A percentile compares a stretch with the other conserved stretches of the same genome.
These are phyloP conservation scores for Pouteria glomerata DNA, from an alignment of 148 eudicot species.

Conservation along the genomic window DNA sequence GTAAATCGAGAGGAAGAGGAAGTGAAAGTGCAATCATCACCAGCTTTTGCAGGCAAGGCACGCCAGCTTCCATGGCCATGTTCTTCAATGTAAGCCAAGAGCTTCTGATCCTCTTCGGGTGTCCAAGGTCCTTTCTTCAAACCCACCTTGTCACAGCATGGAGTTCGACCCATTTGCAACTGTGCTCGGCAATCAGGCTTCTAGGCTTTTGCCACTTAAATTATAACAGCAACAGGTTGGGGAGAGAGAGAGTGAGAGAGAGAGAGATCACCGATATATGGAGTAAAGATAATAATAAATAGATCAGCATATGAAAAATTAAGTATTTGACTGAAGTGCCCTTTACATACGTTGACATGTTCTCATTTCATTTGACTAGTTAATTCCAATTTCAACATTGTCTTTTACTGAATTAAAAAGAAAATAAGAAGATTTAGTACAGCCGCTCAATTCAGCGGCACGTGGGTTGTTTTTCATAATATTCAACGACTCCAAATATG, in stretches of 20 bases:
- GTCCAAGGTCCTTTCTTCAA: conserved; percentile 98
- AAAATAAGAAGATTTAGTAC: too few relatives aligned
- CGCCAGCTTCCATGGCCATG: conserved; percentile 99
- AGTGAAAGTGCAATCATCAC: conserved; percentile 19
- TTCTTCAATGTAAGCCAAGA: conserved; percentile 79
- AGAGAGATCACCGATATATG: too few relatives aligned
- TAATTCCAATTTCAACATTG: too few relatives aligned
- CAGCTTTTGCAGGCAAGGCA: conserved; percentile 79
- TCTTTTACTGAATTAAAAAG: too few relatives aligned
- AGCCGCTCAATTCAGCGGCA: too few relatives aligned
- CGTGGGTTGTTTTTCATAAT: too few relatives aligned
- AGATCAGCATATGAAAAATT: too few relatives aligned
- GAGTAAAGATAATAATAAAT: too few relatives aligned
- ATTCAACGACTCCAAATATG: too few relatives aligned
- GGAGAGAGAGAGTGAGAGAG: conserved; percentile 4
- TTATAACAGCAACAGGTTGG: not conserved
- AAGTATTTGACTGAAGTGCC: too few relatives aligned
- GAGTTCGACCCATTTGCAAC: conserved; percentile 71
- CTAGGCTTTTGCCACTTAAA: conserved; percentile 9
- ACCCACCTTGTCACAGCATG: conserved; percentile 88
- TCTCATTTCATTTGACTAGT: too few relatives aligned
- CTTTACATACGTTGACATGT: too few relatives aligned
- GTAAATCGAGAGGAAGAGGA: not conserved
- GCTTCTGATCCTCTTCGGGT: conserved; percentile 95
- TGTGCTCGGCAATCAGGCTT: not conserved